Base-by-base conservation (phyloP, 148 eudicot genomes). In the Heliosperma pusillum region DNA sequence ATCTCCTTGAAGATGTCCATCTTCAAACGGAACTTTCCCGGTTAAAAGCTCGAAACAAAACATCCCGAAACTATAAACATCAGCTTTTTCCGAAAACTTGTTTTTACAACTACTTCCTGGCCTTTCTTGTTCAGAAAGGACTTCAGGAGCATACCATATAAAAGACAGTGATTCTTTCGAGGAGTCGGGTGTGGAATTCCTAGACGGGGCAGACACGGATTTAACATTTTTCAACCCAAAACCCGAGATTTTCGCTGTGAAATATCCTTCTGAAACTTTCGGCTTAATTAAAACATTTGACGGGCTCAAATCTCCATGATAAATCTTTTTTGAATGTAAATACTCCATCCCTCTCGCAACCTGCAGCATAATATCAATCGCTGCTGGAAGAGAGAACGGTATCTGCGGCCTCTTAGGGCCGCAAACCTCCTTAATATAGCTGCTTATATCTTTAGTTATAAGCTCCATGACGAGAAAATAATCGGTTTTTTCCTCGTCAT, bases 51-150 rank as follows among this genome's bases (percentile, higher is more conserved):
- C 86, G 44, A 89, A 89, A 66, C 89, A 81, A 42, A 89, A 80
- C 93, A 89, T 87, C 72, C 86, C 91, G 69, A 88, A 89, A 76
- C 93, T 88, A 71, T 89, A 89, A 42, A 89, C 88, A 86, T 89
- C 93, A 29, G 93, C 91, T 75, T 86, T 86, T 62, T 85, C 87
- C 3, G 89, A 83, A 67, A 81, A 85, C 78, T 79, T 88, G 17
- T 74, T 20, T 29, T 73, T 83, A 36, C 53, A 40, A 47, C 78
- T 76, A 11, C 68, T 61, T 69, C 82, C 83, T 12, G 82, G 83
- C 82, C 77, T 77, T 77, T 87, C 92, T 74, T 88, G 89, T 63
- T 87, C 92, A 10, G 81, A 68, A 22, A 88, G 71, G 67, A 89
- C 93, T 76, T 89, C 93, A 0, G 91, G 91, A 57, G 93, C 93